Evolutionary conservation across 2,329 filamentous ascomycete genomes (phyloP), one percentile per base, ranked within the genome.

Genomic region (Pyrenochaeta sp.): DNA sequence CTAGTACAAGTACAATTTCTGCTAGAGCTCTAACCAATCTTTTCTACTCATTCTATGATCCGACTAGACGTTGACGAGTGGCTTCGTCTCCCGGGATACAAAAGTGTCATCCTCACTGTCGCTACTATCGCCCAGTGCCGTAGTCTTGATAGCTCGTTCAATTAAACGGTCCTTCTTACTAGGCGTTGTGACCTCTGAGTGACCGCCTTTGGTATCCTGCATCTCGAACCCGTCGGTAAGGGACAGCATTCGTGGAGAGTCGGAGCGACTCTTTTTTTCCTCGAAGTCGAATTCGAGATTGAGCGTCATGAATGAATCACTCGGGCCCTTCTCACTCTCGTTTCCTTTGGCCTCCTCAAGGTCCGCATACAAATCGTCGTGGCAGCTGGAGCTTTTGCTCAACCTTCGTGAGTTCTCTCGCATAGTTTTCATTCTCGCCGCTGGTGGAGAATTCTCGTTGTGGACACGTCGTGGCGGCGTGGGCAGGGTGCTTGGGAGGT

Each of bases 381-480:
- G 46, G 48, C 51, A 56, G 14, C 43, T 48, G 1, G 66, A 54
- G 14, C 45, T 51, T 23, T 47, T 55, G 37, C 56, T 63, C 21
- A 61, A 37, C 14, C 58, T 46, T 17, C 54, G 56, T 5, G 56
- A 56, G n/a, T 53, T 54, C 5, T 68, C 49, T 61, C 62, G 63
- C 58, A 70, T 61, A 39, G 54, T 61, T 30, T 71, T 67, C 63
- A 69, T 66, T n/a, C 64, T 59, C 9, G 51, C 51, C 11, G 61
- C 37, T 10, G 60, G 63, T n/a, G 67, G 51, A 18, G 54, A 58
- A 23, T 57, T 39, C 2, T 65, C 61, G 30, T 56, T 49, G 42
- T 68, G 64, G 14, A 45, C 53, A 17, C 58, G 59, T 14, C 51
- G 59, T 1, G 65, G 63, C 1, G 60, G 60, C 2, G 61, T 69